Conservation (phyloP, 2,329 filamentous ascomycete species). For the Alternaria dauci region DNA sequence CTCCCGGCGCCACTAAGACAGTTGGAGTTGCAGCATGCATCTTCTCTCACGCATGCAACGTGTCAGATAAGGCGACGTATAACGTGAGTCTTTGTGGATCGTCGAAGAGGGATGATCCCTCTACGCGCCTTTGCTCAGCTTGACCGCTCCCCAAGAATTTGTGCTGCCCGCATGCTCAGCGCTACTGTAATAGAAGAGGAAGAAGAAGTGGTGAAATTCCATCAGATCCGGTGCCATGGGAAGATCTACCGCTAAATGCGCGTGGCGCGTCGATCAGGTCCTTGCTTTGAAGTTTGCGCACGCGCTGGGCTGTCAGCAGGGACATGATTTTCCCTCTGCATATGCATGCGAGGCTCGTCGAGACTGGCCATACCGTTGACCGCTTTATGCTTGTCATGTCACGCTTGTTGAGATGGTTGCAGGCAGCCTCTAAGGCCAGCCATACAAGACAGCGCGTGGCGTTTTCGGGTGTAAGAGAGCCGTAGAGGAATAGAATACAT, state of each 20-base stretch:
- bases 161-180: neutral
- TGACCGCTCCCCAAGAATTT: neutral
- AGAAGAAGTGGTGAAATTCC: conserved; percentile 1
- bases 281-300: conserved; percentile 1
- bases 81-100: neutral
- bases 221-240: conserved; percentile 19
- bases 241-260: conserved; percentile 20
- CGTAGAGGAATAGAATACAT: neutral
- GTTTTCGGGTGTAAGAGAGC: neutral
- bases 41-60: conserved; percentile 25
- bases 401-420: neutral
- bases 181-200: neutral
- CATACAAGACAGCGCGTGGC: neutral
- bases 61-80: conserved; percentile 26
- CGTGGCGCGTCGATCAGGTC: conserved; percentile 23
- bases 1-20: conserved; percentile 45
- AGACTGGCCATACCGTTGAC: conserved; percentile 1
- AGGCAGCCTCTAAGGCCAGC: neutral
- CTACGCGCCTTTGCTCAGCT: neutral
- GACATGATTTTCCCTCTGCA: neutral
- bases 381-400: neutral
- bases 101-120: neutral
- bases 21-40: conserved; percentile 32
- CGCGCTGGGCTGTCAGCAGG: neutral
- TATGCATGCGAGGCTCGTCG: neutral